These are phyloP conservation scores for Colletotrichum sp. DNA, from an alignment of 2,329 filamentous ascomycete genomes.

Conservation along the genomic window DNA sequence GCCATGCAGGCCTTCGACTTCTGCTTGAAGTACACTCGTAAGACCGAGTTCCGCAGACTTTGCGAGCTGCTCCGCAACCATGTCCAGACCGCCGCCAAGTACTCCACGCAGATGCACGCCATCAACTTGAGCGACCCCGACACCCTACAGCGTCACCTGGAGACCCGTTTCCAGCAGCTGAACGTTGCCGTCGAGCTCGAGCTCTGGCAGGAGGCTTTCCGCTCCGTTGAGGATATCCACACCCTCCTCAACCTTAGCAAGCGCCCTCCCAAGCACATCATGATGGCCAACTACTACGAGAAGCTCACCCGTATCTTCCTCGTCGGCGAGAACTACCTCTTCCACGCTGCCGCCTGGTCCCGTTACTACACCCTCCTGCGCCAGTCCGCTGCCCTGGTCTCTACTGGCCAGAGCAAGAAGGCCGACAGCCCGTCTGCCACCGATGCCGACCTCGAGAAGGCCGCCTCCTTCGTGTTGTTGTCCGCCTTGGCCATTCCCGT, in stretches of 20 bases:
- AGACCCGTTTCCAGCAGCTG: slow-evolving; percentile 97
- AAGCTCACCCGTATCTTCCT: slow-evolving; percentile 98
- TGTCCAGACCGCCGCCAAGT: slow-evolving; percentile 98
- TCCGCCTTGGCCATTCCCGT: slow-evolving; percentile 98
- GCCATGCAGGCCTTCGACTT: slow-evolving; percentile 99
- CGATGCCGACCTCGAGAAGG: slow-evolving; percentile 90
- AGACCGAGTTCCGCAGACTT: slow-evolving; percentile 98
- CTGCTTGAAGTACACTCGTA: slow-evolving; percentile 96
- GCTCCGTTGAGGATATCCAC: slow-evolving; percentile 98
- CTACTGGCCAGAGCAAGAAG: slow-evolving; percentile 87
- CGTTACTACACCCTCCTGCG: slow-evolving; percentile 96
- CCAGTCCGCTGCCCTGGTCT: slow-evolving; percentile 83
- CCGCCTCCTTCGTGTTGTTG: slow-evolving; percentile 92
- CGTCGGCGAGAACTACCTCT: slow-evolving; percentile 98
- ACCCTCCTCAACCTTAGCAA: slow-evolving; percentile 97
- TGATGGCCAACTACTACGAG: slow-evolving; percentile 99
- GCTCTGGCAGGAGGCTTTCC: slow-evolving; percentile 99
- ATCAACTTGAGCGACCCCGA: slow-evolving; percentile 99
- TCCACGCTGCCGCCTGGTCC: slow-evolving; percentile 97
- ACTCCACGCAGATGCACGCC: slow-evolving; percentile 98
- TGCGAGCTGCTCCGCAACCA: slow-evolving; percentile 98
- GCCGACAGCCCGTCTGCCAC: slow-evolving; percentile 90
- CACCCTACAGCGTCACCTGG: slow-evolving; percentile 94
- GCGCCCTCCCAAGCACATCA: slow-evolving; percentile 95
- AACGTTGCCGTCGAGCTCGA: slow-evolving; percentile 98